Base-by-base conservation (phyloP, 495 filamentous ascomycete species). In the Penicillium waksmanii region DNA sequence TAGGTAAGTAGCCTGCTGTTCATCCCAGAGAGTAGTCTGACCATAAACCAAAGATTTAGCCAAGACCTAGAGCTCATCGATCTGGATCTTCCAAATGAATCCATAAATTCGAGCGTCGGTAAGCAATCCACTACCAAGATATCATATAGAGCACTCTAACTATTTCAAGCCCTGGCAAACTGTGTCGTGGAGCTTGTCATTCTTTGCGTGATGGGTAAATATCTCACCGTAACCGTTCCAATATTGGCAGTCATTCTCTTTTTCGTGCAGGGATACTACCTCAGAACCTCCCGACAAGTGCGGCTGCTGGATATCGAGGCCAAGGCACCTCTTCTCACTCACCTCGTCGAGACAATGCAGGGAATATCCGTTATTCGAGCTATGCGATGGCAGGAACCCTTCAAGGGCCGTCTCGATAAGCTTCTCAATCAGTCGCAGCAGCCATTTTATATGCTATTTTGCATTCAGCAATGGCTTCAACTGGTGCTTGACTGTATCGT, bases 291-390 rank as follows among this genome's bases (percentile, higher is more conserved):
- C 3, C 36, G 36, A 12, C 36, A 40, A n/a, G 15, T 40, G 5
- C 15, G 36, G 5, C 15, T 12, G 11, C 36, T 40, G 36, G 84
- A 87, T 52, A 76, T 85, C 11, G 82, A 86, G 56, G 70, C 77
- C n/a, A 82, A 80, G 56, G 65, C 73, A 7, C 89, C 88, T 0
- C 81, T 93, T 0, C 91, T 87, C 64, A 85, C 90, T 56, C 84
- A 85, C 51, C 91, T 95, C 59, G 80, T 81, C 1, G 85, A 87
- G 10, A 81, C 84, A 0, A 73, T 91, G 6, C 77, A 79, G 0
- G 90, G 90, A 9, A 77, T 90, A 3, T 69, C 82, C 21, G 90
- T 85, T 7, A 89, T 94, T 52, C 84, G 88, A 7, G 84, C 85
- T 0, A 91, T 88, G 63, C 80, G 80, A 49, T 89, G 89, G 76